These are phyloP conservation scores for Penicillium sp. DNA, from an alignment of 2,329 filamentous ascomycete species.

Conservation along the genomic window DNA sequence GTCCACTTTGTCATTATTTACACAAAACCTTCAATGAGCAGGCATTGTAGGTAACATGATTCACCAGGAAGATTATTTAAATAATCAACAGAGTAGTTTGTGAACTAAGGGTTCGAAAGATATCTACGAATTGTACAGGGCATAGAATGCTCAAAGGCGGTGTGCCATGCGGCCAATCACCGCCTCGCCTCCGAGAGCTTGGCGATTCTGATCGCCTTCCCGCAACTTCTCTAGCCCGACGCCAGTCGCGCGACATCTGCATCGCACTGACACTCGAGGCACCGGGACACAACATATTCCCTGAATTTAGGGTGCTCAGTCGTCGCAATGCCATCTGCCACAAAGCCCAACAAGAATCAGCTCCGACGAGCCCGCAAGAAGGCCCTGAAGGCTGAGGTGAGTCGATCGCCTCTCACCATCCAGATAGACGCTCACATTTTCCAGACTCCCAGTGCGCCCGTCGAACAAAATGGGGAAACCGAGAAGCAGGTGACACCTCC, in stretches of 20 bases:
- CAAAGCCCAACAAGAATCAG: conserved; percentile 91
- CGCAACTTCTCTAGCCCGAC: conserved; percentile 5
- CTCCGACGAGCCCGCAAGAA: conserved; percentile 93
- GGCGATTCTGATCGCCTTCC: background rate
- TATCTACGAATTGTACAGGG: background rate
- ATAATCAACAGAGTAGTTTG: background rate
- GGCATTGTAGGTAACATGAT: background rate
- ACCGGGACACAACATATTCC: background rate
- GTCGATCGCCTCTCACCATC: conserved; percentile 19
- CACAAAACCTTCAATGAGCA: background rate
- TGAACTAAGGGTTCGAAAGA: background rate
- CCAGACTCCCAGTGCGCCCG: conserved; percentile 18
- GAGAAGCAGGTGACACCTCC: conserved; percentile 19
- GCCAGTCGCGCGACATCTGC: conserved; percentile 6
- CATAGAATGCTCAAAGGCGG: background rate
- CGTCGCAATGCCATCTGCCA: conserved; percentile 23
- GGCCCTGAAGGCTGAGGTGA: conserved; percentile 76
- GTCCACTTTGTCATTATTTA: background rate
- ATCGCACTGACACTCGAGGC: background rate
- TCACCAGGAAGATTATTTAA: background rate
- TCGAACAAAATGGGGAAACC: conserved; percentile 13
- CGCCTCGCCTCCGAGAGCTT: background rate
- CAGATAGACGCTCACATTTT: conserved; percentile 25
- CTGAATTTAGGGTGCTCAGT: background rate
- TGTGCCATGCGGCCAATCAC: conserved; percentile 2